A percentile compares a stretch with the other conserved stretches of the same genome.
Conservation (phyloP, 805 yeast genomes). For the Wickerhamiella parazyma region DNA sequence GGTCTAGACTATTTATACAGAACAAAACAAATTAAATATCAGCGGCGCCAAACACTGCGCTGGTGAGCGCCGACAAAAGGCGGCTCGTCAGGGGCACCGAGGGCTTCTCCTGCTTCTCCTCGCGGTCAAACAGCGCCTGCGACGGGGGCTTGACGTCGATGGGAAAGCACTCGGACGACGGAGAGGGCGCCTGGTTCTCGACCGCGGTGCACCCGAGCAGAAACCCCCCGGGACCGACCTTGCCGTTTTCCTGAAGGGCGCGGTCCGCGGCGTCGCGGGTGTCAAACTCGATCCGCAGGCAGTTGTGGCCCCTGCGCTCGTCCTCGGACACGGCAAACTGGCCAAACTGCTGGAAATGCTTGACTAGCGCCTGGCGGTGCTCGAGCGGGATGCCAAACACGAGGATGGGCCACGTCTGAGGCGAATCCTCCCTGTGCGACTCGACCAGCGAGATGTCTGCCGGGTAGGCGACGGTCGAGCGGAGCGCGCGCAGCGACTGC, state of each 20-base stretch:
- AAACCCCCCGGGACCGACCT: slow-evolving; percentile 46
- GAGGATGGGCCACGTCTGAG: slow-evolving; percentile 49
- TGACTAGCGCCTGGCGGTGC: slow-evolving; percentile 49
- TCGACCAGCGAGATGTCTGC: slow-evolving; percentile 3
- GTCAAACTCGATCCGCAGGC: slow-evolving; percentile 84
- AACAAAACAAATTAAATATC: neutral
- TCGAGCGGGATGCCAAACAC: slow-evolving; percentile 84
- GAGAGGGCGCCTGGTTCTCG: too few species aligned
- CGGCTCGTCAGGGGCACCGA: neutral
- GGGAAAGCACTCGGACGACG: neutral
- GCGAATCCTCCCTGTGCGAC: neutral
- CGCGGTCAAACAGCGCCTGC: neutral
- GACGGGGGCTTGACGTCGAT: slow-evolving; percentile 3
- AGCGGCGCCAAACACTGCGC: slow-evolving; percentile 2
- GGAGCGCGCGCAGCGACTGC: slow-evolving; percentile 1
- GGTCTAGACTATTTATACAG: too few species aligned
- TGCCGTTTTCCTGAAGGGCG: slow-evolving; percentile 76
- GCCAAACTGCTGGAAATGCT: slow-evolving; percentile 70
- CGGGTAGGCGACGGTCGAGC: neutral
- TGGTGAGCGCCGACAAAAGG: neutral
- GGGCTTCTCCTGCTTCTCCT: neutral
- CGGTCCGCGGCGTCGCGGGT: slow-evolving; percentile 62
- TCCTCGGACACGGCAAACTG: slow-evolving; percentile 55
- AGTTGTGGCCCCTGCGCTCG: slow-evolving; percentile 44
- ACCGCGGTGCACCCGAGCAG: slow-evolving; percentile 52